Conservation (phyloP, 2,329 filamentous ascomycete genomes). For the Lachnellula arida region DNA sequence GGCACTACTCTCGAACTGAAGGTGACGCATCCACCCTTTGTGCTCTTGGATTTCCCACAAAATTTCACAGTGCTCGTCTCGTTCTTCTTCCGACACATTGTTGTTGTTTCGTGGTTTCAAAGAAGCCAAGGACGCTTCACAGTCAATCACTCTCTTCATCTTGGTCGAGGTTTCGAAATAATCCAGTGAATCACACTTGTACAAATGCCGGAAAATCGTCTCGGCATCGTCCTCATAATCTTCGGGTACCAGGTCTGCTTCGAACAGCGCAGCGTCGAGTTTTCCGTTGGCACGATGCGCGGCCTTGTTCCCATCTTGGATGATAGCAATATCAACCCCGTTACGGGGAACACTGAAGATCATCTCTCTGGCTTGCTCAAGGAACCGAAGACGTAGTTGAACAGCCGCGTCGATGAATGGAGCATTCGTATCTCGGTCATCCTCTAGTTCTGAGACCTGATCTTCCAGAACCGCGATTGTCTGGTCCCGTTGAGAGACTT, state of each 20-base stretch:
- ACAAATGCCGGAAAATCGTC: not conserved
- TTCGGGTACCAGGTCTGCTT: not conserved
- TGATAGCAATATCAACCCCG: not conserved
- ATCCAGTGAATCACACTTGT: not conserved
- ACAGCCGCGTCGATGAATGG: not conserved
- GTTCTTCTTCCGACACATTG: no score
- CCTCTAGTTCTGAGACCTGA: not conserved
- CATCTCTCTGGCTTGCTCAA: not conserved
- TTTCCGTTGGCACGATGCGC: constrained; percentile 5
- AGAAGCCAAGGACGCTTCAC: no score
- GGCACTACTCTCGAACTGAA: not conserved
- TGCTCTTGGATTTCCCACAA: no score
- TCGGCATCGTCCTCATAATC: not conserved
- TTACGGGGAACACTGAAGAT: not conserved
- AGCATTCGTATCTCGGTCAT: not conserved
- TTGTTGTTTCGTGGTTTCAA: no score
- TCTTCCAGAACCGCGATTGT: not conserved
- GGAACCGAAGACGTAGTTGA: not conserved
- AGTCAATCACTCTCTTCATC: no score
- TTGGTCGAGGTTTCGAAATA: not conserved
- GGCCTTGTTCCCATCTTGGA: constrained; percentile 3
- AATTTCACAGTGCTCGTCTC: no score
- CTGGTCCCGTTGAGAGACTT: no score
- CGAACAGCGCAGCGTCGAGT: constrained; percentile 7
- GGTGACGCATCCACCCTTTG: no score